Evolutionary conservation across 164 flowering plant species (phyloP).

Genomic region (Piper longum): DNA sequence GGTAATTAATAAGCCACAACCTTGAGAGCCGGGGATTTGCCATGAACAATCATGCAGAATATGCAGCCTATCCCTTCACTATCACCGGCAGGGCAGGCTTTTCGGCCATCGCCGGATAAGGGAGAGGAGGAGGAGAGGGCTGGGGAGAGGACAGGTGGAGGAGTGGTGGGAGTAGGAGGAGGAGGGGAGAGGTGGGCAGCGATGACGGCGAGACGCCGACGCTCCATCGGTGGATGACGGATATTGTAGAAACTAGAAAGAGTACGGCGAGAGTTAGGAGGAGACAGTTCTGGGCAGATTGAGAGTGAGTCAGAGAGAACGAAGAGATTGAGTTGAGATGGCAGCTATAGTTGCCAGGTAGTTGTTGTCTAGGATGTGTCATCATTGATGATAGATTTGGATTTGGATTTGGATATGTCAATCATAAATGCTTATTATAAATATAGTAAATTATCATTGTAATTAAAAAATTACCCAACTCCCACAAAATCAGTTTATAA

Average conservation of each 20-base stretch:
- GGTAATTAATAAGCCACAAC: constrained; percentile 9
- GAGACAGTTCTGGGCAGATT: no score
- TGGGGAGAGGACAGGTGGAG: no score
- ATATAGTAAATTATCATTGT: no score
- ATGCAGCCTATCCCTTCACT: constrained; percentile 29
- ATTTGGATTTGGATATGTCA: no score
- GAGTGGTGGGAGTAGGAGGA: not conserved
- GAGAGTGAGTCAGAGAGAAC: no score
- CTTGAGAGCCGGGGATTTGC: constrained; percentile 66
- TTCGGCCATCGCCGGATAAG: constrained; percentile 1
- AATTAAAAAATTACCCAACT: no score
- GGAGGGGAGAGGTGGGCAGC: constrained; percentile 28
- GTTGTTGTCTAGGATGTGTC: no score
- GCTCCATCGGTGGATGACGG: constrained; percentile 11
- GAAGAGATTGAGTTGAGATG: no score
- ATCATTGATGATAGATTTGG: no score
- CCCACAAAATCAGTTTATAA: no score
- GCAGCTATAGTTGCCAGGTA: no score
- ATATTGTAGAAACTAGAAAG: not conserved
- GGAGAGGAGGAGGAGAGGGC: not conserved
- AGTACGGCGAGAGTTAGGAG: not conserved
- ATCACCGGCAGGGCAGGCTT: constrained; percentile 1
- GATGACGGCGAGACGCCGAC: constrained; percentile 30
- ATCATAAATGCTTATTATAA: no score
- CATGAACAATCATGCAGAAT: constrained; percentile 62